Percentiles rank a stretch among this genome's conserved stretches.
phyloP scores from a whole-genome alignment of 306 rosid species.

The Fragaria vesca region DNA sequence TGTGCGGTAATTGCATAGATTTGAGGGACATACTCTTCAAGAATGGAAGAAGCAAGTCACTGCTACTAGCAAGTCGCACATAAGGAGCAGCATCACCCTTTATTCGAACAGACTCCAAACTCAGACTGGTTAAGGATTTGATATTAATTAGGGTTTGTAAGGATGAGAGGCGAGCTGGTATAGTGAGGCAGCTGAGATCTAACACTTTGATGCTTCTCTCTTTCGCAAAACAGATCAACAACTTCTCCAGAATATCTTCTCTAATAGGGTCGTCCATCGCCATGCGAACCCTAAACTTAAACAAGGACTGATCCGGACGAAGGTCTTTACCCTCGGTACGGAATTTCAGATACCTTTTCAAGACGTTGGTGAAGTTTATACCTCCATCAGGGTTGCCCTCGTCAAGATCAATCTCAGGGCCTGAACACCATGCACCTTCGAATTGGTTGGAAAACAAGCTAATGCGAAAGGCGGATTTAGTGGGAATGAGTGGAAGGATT shows the following conservation, averaged over 20 bases:
- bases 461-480: not conserved
- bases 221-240: not conserved
- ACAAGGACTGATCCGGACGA: not conserved
- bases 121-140: not conserved
- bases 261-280: not conserved
- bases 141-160: not conserved
- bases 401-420: not conserved
- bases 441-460: not conserved
- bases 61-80: too few species aligned
- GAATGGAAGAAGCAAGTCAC: too few species aligned
- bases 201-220: not conserved
- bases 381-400: not conserved
- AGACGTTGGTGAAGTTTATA: not conserved
- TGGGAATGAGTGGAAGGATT: not conserved
- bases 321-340: not conserved
- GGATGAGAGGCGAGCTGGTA: not conserved
- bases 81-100: not conserved
- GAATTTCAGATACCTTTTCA: not conserved
- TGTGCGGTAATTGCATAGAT: not conserved
- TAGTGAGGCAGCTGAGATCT: not conserved
- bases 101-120: not conserved
- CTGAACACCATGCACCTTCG: not conserved
- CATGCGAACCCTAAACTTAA: not conserved
- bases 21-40: too few species aligned
- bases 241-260: not conserved